phyloP scores from a whole-genome alignment of 441 rosid species.

The Mallotus repandus region DNA sequence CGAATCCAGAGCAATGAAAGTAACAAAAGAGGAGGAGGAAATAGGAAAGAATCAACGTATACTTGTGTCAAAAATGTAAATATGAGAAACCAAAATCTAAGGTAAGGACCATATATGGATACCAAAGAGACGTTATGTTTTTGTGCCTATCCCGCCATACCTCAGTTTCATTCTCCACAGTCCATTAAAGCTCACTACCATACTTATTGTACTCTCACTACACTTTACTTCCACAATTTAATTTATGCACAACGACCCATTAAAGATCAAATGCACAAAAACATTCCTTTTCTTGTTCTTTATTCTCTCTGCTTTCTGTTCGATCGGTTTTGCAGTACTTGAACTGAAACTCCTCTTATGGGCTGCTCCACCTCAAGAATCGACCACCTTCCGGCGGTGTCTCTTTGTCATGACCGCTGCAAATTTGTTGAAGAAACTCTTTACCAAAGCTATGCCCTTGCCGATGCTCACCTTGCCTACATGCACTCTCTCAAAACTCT shows the following conservation, averaged over 20 bases:
- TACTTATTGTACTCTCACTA: background rate
- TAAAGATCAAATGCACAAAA: conserved; percentile 13
- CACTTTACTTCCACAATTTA: conserved; percentile 12
- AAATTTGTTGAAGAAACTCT: conserved; percentile 62
- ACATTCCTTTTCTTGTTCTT: background rate
- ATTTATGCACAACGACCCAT: background rate
- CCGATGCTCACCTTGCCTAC: conserved; percentile 69
- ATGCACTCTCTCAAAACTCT: conserved; percentile 53
- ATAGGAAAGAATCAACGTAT: background rate
- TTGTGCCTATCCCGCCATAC: conserved; percentile 25
- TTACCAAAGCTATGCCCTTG: conserved; percentile 57
- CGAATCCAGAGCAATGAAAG: background rate
- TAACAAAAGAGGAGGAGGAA: background rate
- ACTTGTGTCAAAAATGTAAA: conserved; percentile 4
- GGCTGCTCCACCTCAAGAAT: conserved; percentile 85
- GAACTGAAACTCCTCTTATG: conserved; percentile 24
- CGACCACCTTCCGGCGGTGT: conserved; percentile 85
- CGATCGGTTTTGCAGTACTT: background rate
- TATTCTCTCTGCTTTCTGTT: background rate
- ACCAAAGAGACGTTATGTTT: conserved; percentile 22
- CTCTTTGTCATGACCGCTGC: conserved; percentile 77
- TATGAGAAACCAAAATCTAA: background rate
- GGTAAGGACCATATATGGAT: conserved; percentile 2
- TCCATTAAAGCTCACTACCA: conserved; percentile 2
- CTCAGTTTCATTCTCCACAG: background rate